Evolutionary conservation across 1,284 basidiomycete species (phyloP).

Genomic region (Inonotus obliquus): DNA sequence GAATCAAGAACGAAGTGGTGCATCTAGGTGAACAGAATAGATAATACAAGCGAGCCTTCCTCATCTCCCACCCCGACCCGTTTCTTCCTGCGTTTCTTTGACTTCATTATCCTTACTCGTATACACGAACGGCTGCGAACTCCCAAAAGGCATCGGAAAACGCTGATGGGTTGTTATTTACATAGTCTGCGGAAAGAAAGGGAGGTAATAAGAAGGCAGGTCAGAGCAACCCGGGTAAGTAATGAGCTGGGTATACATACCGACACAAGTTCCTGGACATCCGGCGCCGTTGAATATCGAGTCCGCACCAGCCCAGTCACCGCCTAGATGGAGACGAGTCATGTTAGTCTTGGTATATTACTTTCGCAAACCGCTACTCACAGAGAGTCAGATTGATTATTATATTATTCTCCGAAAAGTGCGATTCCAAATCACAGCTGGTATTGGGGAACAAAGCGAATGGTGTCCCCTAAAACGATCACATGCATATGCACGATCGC

Average conservation of each 20-base stretch:
- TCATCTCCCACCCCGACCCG: no score
- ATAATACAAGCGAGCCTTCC: no score
- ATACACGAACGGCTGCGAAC: constrained; percentile 43
- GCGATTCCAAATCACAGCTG: constrained; percentile 42
- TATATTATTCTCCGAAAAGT: constrained; percentile 56
- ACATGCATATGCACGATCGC: no score
- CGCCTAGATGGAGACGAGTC: constrained; percentile 1
- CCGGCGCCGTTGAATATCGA: constrained; percentile 2
- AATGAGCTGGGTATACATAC: not conserved
- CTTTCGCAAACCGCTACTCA: constrained; percentile 25
- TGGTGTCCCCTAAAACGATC: constrained; percentile 47
- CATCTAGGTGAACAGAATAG: no score
- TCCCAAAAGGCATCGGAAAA: constrained; percentile 68
- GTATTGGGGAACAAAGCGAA: constrained; percentile 52
- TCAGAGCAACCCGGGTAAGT: not conserved
- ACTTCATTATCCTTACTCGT: constrained; percentile 17
- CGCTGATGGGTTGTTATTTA: constrained; percentile 35
- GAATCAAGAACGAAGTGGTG: no score
- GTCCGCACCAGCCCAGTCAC: constrained; percentile 17
- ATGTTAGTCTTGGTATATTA: not conserved
- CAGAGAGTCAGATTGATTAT: constrained; percentile 53
- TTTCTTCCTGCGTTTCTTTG: not conserved
- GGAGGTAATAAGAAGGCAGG: not conserved
- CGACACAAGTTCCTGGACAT: constrained; percentile 9
- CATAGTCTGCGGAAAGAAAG: constrained; percentile 14